Base-by-base conservation (phyloP, 495 filamentous ascomycete genomes). In the Trichoderma parareesei region DNA sequence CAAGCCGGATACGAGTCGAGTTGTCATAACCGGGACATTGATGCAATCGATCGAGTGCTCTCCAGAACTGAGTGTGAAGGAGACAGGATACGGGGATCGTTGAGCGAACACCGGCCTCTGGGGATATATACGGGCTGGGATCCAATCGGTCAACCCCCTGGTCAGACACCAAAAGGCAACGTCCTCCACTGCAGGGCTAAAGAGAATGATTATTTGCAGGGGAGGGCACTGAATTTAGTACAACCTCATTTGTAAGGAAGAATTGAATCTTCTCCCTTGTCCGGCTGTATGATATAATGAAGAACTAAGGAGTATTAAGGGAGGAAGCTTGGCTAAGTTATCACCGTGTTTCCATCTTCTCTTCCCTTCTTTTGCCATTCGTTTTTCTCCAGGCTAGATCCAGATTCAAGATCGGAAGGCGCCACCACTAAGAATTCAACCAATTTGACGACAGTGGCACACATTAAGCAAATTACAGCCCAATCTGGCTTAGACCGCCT, bases 401-500 rank as follows among this genome's bases (percentile, higher is more conserved):
- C 27, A 37, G 53, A 57, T 57, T 57, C 8, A 27, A 57, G 53
- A 57, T 57, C 53, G 53, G 53, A 57, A 38, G 33, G 53, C 53
- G 27, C 33, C 53, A 57, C 35, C 53, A 37, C 53, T 57, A 57
- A 35, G 7, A 27, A 27, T 1, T 27, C 27, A 27, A 37, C 27
- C 10, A 37, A 3, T 18, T 6, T 33, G 18, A 57, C 8, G 48
- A 55, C 48, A 55, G 5, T 18, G 20, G n/a, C 48, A 33, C 53
- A 27, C 53, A 57, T 35, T 57, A n/a, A 10, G 6, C 4, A 14
- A 57, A 57, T 37, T 10, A 57, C 13, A 35, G 20, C 53, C 53
- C 33, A 37, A 35, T 1, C 1, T 2, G 27, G 53, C 14, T 57
- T 57, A 57, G 53, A n/a, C 10, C 46, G 1, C 40, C 9, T 49